Evolutionary conservation across 257 asterid genomes (phyloP).

Genomic region (Cordia subcordata): DNA sequence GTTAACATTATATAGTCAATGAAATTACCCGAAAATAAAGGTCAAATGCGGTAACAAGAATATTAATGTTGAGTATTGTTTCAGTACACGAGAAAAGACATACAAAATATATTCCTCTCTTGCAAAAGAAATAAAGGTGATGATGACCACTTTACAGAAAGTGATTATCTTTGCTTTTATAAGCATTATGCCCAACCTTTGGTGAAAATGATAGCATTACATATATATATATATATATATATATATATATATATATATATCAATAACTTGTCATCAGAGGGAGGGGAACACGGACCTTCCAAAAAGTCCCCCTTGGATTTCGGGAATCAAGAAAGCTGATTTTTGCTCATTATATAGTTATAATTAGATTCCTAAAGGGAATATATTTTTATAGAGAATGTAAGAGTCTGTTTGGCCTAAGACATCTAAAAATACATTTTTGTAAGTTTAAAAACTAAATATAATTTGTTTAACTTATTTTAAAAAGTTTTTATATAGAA

Average conservation of each 20-base stretch:
- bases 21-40: not conserved
- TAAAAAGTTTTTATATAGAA: too few species aligned
- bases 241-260: too few species aligned
- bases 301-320: constrained; percentile 35
- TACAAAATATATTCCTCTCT: constrained; percentile 42
- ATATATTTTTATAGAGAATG: too few species aligned
- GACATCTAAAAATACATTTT: too few species aligned
- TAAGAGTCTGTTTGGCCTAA: too few species aligned
- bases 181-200: constrained; percentile 38
- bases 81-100: constrained; percentile 37
- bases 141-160: constrained; percentile 59
- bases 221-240: too few species aligned
- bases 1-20: too few species aligned
- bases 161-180: constrained; percentile 38
- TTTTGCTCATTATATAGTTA: too few species aligned
- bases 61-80: not conserved
- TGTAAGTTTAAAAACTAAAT: too few species aligned
- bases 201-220: constrained; percentile 18
- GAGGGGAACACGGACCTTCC: constrained; percentile 33
- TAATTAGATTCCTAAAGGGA: too few species aligned
- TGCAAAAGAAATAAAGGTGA: constrained; percentile 27
- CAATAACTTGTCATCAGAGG: constrained; percentile 15
- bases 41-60: too few species aligned
- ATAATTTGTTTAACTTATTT: too few species aligned
- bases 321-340: constrained; percentile 43